These are phyloP conservation scores for Exophiala viscosa DNA, from an alignment of 2,329 filamentous ascomycete genomes.

Conservation along the genomic window DNA sequence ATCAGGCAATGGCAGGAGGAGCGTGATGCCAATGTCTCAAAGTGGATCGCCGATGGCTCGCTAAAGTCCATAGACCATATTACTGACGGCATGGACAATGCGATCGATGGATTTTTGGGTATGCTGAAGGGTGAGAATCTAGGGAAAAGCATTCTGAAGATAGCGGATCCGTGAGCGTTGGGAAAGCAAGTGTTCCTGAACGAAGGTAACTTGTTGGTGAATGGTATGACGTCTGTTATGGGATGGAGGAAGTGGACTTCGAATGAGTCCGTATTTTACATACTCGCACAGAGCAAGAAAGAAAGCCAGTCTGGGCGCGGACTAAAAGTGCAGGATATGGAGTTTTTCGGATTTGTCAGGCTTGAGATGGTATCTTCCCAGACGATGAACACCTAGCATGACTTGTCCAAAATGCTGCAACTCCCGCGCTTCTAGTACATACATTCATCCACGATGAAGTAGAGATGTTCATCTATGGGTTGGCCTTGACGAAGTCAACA, in stretches of 20 bases:
- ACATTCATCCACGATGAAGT: neutral
- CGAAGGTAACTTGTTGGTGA: neutral
- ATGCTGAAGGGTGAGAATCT: conserved; percentile 73
- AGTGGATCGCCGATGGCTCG: conserved; percentile 66
- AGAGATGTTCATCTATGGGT: conserved; percentile 38
- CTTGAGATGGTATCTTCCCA: conserved; percentile 3
- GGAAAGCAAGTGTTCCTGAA: neutral
- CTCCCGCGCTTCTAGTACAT: conserved; percentile 19
- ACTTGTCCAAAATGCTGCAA: neutral
- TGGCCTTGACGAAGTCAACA: conserved; percentile 62
- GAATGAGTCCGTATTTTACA: neutral
- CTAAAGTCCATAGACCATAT: conserved; percentile 63
- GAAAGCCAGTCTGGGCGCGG: too few relatives aligned
- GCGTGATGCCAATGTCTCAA: conserved; percentile 66
- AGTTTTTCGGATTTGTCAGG: conserved; percentile 6
- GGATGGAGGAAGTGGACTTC: too few relatives aligned
- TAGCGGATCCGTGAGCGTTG: conserved; percentile 30
- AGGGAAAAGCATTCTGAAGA: conserved; percentile 70
- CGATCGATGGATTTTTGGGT: conserved; percentile 63
- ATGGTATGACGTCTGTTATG: neutral
- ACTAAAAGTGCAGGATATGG: neutral
- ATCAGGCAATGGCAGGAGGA: conserved; percentile 61
- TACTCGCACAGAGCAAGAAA: neutral
- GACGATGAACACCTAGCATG: neutral
- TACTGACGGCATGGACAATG: conserved; percentile 69